Percentiles rank a stretch among this genome's conserved stretches.
phyloP scores from a whole-genome alignment of 441 rosid species.

The Jatropha multifida region DNA sequence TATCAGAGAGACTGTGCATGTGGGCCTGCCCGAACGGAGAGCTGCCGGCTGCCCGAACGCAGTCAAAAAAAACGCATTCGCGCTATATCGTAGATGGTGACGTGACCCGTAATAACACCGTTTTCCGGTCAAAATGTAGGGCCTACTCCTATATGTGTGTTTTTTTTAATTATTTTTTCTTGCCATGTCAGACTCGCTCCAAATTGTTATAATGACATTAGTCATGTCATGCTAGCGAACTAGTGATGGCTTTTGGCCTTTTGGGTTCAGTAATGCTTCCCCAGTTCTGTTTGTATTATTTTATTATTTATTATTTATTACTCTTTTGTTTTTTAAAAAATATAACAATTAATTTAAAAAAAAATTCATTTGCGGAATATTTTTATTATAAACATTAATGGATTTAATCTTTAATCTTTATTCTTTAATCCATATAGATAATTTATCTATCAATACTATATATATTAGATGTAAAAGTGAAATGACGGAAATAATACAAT shows the following conservation, averaged over 20 bases:
- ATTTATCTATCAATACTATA: too few species aligned
- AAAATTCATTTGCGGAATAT: too few species aligned
- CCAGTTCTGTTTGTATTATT: too few species aligned
- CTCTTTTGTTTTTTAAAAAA: too few species aligned
- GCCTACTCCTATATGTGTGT: not conserved
- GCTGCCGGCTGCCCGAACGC: slow-evolving; percentile 58
- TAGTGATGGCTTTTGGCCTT: not conserved
- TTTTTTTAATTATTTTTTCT: not conserved
- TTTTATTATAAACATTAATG: too few species aligned
- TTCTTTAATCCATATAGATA: too few species aligned
- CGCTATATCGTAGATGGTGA: slow-evolving; percentile 47
- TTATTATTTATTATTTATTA: too few species aligned
- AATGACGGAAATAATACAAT: too few species aligned
- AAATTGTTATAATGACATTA: not conserved
- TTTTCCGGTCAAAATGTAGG: slow-evolving; percentile 34
- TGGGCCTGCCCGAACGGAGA: slow-evolving; percentile 35
- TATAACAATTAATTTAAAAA: too few species aligned
- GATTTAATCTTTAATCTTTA: too few species aligned
- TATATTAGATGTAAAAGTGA: too few species aligned
- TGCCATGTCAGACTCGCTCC: slow-evolving; percentile 39
- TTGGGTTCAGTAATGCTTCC: not conserved
- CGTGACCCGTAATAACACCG: slow-evolving; percentile 35
- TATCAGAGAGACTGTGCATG: slow-evolving; percentile 1
- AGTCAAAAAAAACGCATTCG: slow-evolving; percentile 47
- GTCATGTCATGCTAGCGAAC: not conserved